Conservation (phyloP, 106 monocot species). For the Iris macrosiphon region DNA sequence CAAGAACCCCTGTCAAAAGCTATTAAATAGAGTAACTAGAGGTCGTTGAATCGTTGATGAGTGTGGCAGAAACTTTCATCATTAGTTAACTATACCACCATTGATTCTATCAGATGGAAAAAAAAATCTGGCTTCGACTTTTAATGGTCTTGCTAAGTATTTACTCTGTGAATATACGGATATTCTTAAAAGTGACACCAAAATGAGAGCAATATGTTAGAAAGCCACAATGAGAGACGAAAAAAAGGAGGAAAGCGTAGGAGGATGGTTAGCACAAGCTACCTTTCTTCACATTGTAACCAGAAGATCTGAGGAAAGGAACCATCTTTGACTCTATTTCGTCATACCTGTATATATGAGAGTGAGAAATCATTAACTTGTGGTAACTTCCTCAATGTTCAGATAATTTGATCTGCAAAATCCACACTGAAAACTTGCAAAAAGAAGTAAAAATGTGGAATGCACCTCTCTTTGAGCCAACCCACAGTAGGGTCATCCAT, state of each 20-base stretch:
- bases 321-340: conserved; percentile 85
- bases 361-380: neutral
- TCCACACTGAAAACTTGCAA: neutral
- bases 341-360: conserved; percentile 48
- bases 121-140: no score
- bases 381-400: no score
- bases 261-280: neutral
- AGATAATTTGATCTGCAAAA: neutral
- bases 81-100: no score
- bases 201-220: no score
- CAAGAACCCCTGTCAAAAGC: no score
- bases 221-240: neutral
- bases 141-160: no score
- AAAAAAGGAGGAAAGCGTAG: neutral
- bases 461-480: conserved; percentile 85
- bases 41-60: no score
- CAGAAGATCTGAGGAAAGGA: conserved; percentile 67
- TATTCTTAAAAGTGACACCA: no score
- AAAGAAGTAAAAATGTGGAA: neutral
- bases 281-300: conserved; percentile 89
- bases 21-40: no score
- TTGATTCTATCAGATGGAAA: no score
- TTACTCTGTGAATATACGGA: no score
- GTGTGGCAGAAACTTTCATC: no score
- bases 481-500: conserved; percentile 88